phyloP scores from a whole-genome alignment of 495 filamentous ascomycete genomes.

The Aspergillus olivimuriae region DNA sequence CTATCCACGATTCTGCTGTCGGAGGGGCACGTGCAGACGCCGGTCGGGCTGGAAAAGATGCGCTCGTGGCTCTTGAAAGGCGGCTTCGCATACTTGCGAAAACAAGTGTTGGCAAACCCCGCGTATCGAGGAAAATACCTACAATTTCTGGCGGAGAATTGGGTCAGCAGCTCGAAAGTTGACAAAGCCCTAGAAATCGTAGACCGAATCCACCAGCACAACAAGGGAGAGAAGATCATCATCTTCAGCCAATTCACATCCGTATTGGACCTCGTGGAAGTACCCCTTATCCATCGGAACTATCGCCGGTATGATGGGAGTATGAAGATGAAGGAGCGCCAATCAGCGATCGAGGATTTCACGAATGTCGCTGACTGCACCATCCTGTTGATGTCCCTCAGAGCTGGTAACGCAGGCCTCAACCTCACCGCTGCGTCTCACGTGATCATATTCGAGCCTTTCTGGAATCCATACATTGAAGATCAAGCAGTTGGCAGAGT shows the following conservation, averaged over 20 bases:
- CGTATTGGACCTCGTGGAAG: constrained; percentile 84
- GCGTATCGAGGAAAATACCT: constrained; percentile 64
- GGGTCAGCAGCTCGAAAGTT: constrained; percentile 72
- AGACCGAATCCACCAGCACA: constrained; percentile 38
- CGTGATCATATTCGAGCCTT: constrained; percentile 89
- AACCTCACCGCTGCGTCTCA: constrained; percentile 80
- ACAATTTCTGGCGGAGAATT: constrained; percentile 55
- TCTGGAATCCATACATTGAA: constrained; percentile 96
- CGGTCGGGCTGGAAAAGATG: constrained; percentile 34
- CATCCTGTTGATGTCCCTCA: constrained; percentile 83
- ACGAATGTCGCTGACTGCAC: constrained; percentile 55
- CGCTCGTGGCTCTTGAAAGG: constrained; percentile 61
- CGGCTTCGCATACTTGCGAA: too few relatives aligned
- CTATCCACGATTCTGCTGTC: too few relatives aligned
- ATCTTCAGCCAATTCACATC: constrained; percentile 92
- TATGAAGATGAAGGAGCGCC: constrained; percentile 65
- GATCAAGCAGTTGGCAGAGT: constrained; percentile 92
- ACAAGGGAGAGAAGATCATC: constrained; percentile 68
- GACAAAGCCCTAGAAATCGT: constrained; percentile 69
- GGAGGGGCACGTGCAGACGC: constrained; percentile 41
- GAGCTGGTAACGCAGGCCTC: constrained; percentile 85
- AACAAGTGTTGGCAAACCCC: constrained; percentile 47
- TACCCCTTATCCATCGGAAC: constrained; percentile 63
- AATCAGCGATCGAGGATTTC: constrained; percentile 67
- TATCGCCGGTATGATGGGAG: constrained; percentile 82